These are phyloP conservation scores for Fusarium mundagurra DNA, from an alignment of 2,329 filamentous ascomycete genomes.

Conservation along the genomic window DNA sequence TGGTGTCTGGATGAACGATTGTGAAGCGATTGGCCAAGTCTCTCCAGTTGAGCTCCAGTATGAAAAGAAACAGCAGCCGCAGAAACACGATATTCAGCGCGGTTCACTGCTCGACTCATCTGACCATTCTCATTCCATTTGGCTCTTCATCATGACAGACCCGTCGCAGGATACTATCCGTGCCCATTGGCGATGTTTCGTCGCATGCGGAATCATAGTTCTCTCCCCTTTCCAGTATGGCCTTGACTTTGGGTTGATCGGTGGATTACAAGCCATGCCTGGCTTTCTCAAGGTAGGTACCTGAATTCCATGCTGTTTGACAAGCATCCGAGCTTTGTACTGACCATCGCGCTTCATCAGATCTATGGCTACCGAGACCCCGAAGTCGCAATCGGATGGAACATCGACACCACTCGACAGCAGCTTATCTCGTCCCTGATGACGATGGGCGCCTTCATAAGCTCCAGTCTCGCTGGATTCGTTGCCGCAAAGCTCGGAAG, in stretches of 20 bases:
- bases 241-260: slow-evolving; percentile 38
- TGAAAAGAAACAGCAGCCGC: neutral
- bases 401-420: slow-evolving; percentile 36
- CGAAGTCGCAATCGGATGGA: slow-evolving; percentile 38
- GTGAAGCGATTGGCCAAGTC: neutral
- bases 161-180: slow-evolving; percentile 28
- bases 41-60: neutral
- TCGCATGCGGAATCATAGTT: slow-evolving; percentile 34
- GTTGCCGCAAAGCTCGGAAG: slow-evolving; percentile 28
- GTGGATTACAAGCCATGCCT: slow-evolving; percentile 37
- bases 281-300: slow-evolving; percentile 29
- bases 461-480: slow-evolving; percentile 35
- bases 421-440: slow-evolving; percentile 39
- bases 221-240: slow-evolving; percentile 39
- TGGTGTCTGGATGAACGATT: neutral
- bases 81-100: neutral
- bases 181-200: slow-evolving; percentile 37
- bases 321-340: too few species aligned
- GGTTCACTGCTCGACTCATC: neutral
- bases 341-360: neutral
- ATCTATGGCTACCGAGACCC: slow-evolving; percentile 36
- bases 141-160: slow-evolving; percentile 6
- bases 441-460: slow-evolving; percentile 38
- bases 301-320: neutral
- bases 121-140: neutral